A percentile compares a stretch with the other conserved stretches of the same genome.
phyloP scores from a whole-genome alignment of 2,329 filamentous ascomycete species.

The Penicillium rolfsii region DNA sequence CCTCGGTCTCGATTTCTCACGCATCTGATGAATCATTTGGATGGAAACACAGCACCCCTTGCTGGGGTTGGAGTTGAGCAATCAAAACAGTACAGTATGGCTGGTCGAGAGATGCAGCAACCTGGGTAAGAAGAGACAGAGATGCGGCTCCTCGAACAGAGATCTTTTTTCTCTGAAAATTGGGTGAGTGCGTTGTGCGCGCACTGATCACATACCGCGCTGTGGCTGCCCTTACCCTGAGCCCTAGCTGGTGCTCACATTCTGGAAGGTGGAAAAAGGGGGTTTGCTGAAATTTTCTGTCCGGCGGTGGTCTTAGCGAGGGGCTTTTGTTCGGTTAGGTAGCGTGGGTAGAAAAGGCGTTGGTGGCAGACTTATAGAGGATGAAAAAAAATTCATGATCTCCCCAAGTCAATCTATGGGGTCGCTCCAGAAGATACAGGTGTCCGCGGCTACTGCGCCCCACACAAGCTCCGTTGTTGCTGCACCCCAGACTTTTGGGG shows the following conservation, averaged over 20 bases:
- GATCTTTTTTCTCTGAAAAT: background rate
- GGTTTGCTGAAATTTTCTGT: background rate
- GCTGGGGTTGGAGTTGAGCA: background rate
- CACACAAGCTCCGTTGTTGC: background rate
- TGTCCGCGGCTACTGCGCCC: background rate
- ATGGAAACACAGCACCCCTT: background rate
- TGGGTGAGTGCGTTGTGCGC: conserved; percentile 17
- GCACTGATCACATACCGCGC: conserved; percentile 30
- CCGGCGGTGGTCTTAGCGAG: background rate
- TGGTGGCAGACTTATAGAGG: background rate
- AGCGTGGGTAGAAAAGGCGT: background rate
- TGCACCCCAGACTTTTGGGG: conserved; percentile 2
- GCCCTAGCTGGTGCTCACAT: conserved; percentile 22
- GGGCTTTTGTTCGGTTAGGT: background rate
- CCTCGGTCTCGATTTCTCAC: background rate
- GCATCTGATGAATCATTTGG: conserved; percentile 6
- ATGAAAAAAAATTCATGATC: too few relatives aligned
- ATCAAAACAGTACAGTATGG: background rate
- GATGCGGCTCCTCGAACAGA: background rate
- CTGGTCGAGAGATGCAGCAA: background rate
- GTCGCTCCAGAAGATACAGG: background rate
- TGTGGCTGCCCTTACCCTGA: conserved; percentile 31
- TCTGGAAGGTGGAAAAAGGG: background rate
- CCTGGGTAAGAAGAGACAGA: background rate
- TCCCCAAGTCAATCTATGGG: background rate